Conservation (phyloP, 1,139 yeast genomes). For the Keqinozyma sinolaborantium region DNA sequence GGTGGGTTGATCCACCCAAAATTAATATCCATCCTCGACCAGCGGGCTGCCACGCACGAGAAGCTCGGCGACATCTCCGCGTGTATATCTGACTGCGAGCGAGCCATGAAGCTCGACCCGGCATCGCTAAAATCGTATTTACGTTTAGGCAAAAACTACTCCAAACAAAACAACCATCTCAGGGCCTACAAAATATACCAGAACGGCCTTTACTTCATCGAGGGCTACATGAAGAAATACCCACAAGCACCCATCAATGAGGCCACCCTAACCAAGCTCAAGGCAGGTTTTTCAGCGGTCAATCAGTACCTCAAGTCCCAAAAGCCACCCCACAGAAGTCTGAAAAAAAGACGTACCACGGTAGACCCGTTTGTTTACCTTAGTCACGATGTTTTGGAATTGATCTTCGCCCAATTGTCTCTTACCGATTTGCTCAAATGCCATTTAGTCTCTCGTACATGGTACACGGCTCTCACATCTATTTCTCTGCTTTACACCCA, state of each 20-base stretch:
- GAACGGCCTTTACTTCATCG: constrained; percentile 35
- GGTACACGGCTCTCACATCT: constrained; percentile 26
- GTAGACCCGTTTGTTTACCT: constrained; percentile 27
- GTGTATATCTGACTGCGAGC: constrained; percentile 46
- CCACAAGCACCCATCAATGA: constrained; percentile 21
- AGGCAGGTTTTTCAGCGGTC: constrained; percentile 19
- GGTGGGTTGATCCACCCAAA: constrained; percentile 24
- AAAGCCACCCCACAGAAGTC: constrained; percentile 1
- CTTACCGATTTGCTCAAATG: constrained; percentile 19
- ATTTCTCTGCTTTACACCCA: constrained; percentile 24
- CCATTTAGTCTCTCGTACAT: constrained; percentile 28
- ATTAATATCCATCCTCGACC: constrained; percentile 35
- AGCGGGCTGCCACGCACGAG: constrained; percentile 57
- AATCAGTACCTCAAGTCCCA: constrained; percentile 20
- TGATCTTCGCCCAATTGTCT: constrained; percentile 21
- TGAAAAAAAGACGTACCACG: constrained; percentile 4
- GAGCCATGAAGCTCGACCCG: constrained; percentile 46
- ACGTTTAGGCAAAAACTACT: constrained; percentile 46
- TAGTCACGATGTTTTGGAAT: constrained; percentile 28
- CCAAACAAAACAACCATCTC: constrained; percentile 20
- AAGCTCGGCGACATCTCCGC: constrained; percentile 35
- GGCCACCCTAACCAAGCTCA: constrained; percentile 22
- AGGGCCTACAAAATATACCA: constrained; percentile 44
- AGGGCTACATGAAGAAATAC: constrained; percentile 21
- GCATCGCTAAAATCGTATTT: constrained; percentile 58